Percentiles rank a stretch among this genome's conserved stretches.
phyloP scores from a whole-genome alignment of 108 stramenopile genomes.

The Craspedostauros australis region DNA sequence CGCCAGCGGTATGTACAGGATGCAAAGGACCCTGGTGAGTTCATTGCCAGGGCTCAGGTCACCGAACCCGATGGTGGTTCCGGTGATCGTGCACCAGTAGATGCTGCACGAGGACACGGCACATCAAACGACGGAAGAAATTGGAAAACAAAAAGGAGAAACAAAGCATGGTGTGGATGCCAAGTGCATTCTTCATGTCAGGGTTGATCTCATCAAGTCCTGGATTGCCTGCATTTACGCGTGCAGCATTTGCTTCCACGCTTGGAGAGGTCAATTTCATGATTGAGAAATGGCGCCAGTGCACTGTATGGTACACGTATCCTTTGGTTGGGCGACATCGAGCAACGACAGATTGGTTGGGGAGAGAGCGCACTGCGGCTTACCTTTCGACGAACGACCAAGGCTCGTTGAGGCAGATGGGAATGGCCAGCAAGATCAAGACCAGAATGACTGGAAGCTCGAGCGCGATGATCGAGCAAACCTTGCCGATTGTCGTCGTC shows the following conservation, averaged over 20 bases:
- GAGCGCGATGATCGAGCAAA: neutral
- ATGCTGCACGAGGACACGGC: constrained; percentile 2
- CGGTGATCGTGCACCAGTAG: constrained; percentile 33
- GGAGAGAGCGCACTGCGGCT: too few species aligned
- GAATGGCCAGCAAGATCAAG: constrained; percentile 1
- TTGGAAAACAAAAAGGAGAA: neutral
- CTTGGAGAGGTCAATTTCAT: too few species aligned
- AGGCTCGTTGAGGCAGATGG: constrained; percentile 8
- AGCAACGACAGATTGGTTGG: too few species aligned
- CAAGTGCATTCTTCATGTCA: too few species aligned
- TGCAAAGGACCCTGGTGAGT: constrained; percentile 16
- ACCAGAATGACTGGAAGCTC: constrained; percentile 7
- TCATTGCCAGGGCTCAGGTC: constrained; percentile 26
- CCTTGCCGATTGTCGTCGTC: too few species aligned
- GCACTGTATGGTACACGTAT: too few species aligned
- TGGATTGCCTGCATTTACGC: too few species aligned
- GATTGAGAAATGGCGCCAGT: too few species aligned
- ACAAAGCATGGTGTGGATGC: neutral
- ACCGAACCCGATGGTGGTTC: constrained; percentile 45
- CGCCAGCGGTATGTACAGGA: constrained; percentile 53
- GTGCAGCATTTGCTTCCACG: too few species aligned
- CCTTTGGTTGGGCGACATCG: too few species aligned
- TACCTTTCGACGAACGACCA: constrained; percentile 13
- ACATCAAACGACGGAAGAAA: neutral
- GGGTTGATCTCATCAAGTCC: too few species aligned